Conservation (phyloP, 1,284 basidiomycete genomes). For the Leucoagaricus sp. region DNA sequence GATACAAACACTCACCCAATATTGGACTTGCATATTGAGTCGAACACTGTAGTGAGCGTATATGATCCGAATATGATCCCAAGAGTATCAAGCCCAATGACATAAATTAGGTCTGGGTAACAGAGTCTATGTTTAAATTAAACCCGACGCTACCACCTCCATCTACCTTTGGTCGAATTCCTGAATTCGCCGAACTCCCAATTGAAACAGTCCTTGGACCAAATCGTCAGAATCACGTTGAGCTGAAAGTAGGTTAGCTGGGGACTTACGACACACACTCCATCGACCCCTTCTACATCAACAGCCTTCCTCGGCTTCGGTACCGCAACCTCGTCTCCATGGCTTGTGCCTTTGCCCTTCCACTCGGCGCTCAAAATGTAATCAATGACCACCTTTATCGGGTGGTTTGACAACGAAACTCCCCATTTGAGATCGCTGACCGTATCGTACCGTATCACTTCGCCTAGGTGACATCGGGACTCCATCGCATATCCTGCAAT, state of each 20-base stretch:
- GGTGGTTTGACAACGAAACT: constrained; percentile 77
- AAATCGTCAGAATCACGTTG: background rate
- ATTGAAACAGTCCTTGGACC: constrained; percentile 60
- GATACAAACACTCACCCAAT: too few relatives aligned
- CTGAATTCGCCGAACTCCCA: constrained; percentile 66
- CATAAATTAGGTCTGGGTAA: too few relatives aligned
- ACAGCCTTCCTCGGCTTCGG: constrained; percentile 27
- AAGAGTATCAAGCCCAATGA: too few relatives aligned
- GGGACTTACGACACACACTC: constrained; percentile 49
- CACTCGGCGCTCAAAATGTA: constrained; percentile 70
- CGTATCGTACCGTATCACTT: constrained; percentile 87
- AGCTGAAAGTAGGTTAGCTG: background rate
- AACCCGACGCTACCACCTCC: constrained; percentile 6
- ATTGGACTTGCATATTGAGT: too few relatives aligned
- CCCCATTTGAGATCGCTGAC: constrained; percentile 83
- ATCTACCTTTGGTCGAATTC: constrained; percentile 21
- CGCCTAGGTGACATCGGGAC: constrained; percentile 76
- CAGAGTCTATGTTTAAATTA: background rate
- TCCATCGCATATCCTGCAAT: constrained; percentile 66
- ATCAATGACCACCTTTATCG: constrained; percentile 76
- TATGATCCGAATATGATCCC: too few relatives aligned
- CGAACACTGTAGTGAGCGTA: too few relatives aligned
- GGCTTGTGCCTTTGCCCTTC: constrained; percentile 21
- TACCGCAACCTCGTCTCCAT: constrained; percentile 36
- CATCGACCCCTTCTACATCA: constrained; percentile 35